phyloP scores from a whole-genome alignment of 2,329 filamentous ascomycete species.

The Aspergillus neoniger region DNA sequence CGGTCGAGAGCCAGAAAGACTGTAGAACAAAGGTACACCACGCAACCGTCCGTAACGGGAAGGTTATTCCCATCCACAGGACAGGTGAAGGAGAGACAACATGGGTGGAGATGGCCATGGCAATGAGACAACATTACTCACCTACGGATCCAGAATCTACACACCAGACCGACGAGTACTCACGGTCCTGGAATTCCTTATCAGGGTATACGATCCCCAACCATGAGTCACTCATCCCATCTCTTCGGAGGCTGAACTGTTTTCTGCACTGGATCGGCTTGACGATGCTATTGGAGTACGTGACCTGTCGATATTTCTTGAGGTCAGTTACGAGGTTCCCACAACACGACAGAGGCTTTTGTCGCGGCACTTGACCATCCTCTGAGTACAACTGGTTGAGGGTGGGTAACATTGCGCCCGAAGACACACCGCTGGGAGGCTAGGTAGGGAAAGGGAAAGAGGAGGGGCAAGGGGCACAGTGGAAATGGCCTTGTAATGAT shows the following conservation, averaged over 20 bases:
- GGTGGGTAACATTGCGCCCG: conserved; percentile 22
- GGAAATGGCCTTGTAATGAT: conserved; percentile 14
- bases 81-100: not conserved
- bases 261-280: conserved; percentile 67
- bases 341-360: conserved; percentile 1
- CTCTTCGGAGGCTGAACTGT: conserved; percentile 37
- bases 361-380: conserved; percentile 12
- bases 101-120: not conserved
- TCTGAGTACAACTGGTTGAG: conserved; percentile 11
- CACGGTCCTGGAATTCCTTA: not conserved
- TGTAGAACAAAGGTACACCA: not conserved
- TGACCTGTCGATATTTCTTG: conserved; percentile 54
- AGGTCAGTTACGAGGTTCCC: conserved; percentile 27
- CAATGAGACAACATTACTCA: not conserved
- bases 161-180: not conserved
- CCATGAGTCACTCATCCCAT: conserved; percentile 8
- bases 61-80: not conserved
- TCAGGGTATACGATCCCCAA: not conserved
- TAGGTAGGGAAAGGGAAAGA: conserved; percentile 19
- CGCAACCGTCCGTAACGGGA: not conserved
- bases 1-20: not conserved
- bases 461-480: conserved; percentile 15
- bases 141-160: not conserved
- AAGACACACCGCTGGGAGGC: conserved; percentile 24
- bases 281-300: conserved; percentile 70